phyloP scores from a whole-genome alignment of 2,329 filamentous ascomycete genomes.

The Fusarium pseudoanthophilum region DNA sequence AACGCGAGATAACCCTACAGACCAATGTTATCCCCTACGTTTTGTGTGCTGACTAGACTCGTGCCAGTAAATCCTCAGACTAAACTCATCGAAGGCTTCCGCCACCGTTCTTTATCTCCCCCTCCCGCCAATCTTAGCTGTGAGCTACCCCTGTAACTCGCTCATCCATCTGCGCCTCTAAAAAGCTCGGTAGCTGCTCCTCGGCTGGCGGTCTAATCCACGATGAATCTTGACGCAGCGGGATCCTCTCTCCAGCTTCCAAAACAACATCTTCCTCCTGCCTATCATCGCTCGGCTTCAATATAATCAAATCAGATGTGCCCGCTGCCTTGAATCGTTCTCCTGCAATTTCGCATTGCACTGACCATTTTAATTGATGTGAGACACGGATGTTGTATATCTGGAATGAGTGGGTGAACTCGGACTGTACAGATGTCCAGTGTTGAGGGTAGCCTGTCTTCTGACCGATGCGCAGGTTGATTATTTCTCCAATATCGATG shows the following conservation, averaged over 20 bases:
- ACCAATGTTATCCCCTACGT: background rate
- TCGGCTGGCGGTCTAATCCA: conserved; percentile 10
- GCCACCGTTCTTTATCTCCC: accelerated
- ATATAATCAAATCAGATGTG: background rate
- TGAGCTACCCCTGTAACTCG: accelerated
- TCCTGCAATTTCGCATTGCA: background rate
- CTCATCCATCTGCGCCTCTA: background rate
- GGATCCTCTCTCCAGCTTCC: background rate
- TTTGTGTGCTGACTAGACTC: accelerated
- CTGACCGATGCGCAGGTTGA: conserved; percentile 2
- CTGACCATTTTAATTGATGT: conserved; percentile 36
- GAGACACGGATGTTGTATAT: conserved; percentile 44
- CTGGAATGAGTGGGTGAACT: conserved; percentile 34
- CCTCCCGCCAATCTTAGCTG: accelerated
- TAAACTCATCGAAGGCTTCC: background rate
- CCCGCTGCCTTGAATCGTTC: background rate
- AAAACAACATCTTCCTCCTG: background rate
- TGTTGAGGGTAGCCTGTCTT: background rate
- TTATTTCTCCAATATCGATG: conserved; percentile 15
- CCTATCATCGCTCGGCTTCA: background rate
- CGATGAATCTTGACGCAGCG: background rate
- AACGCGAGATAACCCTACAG: background rate
- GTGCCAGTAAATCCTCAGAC: background rate
- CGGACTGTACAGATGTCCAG: background rate
- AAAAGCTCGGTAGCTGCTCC: background rate